Conservation (phyloP, 305 asterid genomes). For the Rubia tinctorum region DNA sequence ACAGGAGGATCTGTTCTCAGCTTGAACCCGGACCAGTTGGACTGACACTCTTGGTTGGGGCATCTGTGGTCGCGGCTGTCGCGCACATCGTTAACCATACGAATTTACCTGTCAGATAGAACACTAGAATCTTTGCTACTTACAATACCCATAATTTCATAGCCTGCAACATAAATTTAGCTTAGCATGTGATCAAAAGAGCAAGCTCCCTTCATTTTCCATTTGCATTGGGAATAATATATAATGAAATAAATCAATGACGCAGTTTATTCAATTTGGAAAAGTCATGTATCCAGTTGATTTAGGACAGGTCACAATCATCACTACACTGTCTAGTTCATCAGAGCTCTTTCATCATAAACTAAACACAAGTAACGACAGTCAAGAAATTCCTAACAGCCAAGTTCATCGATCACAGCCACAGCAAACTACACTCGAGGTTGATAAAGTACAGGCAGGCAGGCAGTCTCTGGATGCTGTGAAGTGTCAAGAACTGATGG, state of each 20-base stretch:
- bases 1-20: background rate
- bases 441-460: background rate
- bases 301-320: background rate
- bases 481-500: constrained; percentile 3
- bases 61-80: constrained; percentile 49
- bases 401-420: background rate
- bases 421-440: constrained; percentile 8
- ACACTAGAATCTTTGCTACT: constrained; percentile 68
- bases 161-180: constrained; percentile 35
- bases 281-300: background rate
- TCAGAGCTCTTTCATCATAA: constrained; percentile 1
- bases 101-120: constrained; percentile 41
- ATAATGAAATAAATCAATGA: background rate
- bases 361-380: background rate
- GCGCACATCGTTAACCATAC: constrained; percentile 51
- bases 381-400: background rate
- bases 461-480: background rate
- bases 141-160: constrained; percentile 67
- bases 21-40: constrained; percentile 55
- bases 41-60: constrained; percentile 61
- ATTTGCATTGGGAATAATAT: background rate
- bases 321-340: background rate
- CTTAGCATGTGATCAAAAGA: background rate
- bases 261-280: constrained; percentile 1
- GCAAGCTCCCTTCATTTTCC: background rate